Evolutionary conservation across 768 basidiomycete genomes (phyloP).

Genomic region (Botryobasidium botryosum): DNA sequence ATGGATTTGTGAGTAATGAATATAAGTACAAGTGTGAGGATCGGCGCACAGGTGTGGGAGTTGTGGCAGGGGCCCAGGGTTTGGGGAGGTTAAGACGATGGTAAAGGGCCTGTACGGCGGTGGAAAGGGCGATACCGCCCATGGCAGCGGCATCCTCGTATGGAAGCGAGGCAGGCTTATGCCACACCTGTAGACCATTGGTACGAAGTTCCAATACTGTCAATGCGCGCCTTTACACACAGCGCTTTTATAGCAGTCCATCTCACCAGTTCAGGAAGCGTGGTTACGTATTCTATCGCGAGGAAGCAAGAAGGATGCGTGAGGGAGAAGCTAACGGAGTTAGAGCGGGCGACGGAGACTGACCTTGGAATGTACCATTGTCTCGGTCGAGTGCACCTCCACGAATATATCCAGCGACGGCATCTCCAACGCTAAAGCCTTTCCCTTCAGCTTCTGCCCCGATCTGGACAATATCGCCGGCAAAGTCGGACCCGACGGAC

Average conservation of each 20-base stretch:
- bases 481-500: constrained; percentile 13
- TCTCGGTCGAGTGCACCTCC: constrained; percentile 9
- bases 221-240: neutral
- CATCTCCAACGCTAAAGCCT: constrained; percentile 13
- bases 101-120: constrained; percentile 12
- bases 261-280: constrained; percentile 9
- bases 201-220: neutral
- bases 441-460: constrained; percentile 11
- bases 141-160: constrained; percentile 14
- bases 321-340: neutral
- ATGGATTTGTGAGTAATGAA: too few relatives aligned
- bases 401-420: constrained; percentile 12
- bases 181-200: constrained; percentile 8
- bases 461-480: constrained; percentile 14
- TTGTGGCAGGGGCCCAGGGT: constrained; percentile 9
- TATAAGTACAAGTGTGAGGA: too few relatives aligned
- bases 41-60: constrained; percentile 7
- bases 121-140: constrained; percentile 13
- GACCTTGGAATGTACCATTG: constrained; percentile 15
- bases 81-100: constrained; percentile 10
- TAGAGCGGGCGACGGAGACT: neutral
- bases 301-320: neutral
- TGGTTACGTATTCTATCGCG: constrained; percentile 12
- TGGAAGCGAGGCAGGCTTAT: constrained; percentile 11
- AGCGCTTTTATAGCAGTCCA: too few relatives aligned